Evolutionary conservation across 192 early-diverging fungal genomes (phyloP), one percentile per base, ranked within the genome.

Genomic region (Tieghemiomyces parasiticus): DNA sequence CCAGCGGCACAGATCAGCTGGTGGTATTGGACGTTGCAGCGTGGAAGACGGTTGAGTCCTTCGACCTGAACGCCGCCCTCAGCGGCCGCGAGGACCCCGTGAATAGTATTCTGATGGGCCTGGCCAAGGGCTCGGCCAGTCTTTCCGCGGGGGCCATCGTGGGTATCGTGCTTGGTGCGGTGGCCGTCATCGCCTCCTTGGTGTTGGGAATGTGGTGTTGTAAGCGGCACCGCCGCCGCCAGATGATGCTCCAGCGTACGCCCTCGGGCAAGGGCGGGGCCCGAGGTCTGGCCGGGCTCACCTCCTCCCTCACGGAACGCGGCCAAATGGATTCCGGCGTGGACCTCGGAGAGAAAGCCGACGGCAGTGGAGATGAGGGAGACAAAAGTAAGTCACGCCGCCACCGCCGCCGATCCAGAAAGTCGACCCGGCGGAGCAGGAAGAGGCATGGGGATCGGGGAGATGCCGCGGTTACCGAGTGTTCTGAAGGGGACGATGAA

Each of bases 121-220:
- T 58, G 24, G 35, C 34, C n/a, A 12, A 58, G 32, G 55, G 55
- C 10, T 2, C 33, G 9, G 20, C 34, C 8, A n/a, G 26, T 58
- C 26, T 58, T 14, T 58, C 55, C 28, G 55, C 35, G 55, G 55
- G 55, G 32, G 55, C 55, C 32, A 58, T 58, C 55, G 26, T 58
- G 13, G 55, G 55, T 20, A 58, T 58, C 32, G 55, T 58, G 32
- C 19, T 35, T 4, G 55, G 55, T 10, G 35, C 28, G 13, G 22
- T 58, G 19, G 55, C 28, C 4, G 13, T 58, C 22, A 16, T 58
- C 16, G 34, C 22, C 2, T n/a, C 34, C 33, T 25, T 58, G 0
- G 24, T 58, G 14, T 3, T 19, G 19, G 22, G 19, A 24, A 30
- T 58, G 32, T 58, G 55, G 55, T 38, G 16, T 26, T 58, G 55